Evolutionary conservation across 257 asterid genomes (phyloP).

Genomic region (Ilex aquifolium): DNA sequence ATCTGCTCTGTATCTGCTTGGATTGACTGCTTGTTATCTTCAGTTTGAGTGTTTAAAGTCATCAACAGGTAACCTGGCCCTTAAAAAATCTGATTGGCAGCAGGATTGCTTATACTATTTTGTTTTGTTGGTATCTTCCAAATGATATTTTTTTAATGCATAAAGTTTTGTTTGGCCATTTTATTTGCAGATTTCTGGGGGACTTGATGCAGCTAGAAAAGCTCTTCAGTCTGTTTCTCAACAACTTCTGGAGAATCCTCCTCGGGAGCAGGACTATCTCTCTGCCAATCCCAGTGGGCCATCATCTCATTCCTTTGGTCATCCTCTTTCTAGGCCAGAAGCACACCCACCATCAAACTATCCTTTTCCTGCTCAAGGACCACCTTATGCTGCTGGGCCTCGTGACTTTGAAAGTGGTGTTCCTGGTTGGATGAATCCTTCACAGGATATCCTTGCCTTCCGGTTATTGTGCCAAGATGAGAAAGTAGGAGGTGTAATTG

Average conservation of each 20-base stretch:
- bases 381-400: constrained; percentile 50
- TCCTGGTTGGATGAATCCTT: constrained; percentile 48
- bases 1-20: too few species aligned
- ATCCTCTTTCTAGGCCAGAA: constrained; percentile 36
- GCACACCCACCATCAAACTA: constrained; percentile 37
- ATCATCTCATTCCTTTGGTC: constrained; percentile 43
- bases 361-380: constrained; percentile 62
- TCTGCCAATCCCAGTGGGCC: constrained; percentile 40
- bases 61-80: too few species aligned
- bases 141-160: background rate
- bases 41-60: background rate
- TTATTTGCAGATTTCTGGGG: constrained; percentile 70
- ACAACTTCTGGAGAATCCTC: constrained; percentile 46
- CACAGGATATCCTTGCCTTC: constrained; percentile 55
- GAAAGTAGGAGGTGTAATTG: constrained; percentile 91
- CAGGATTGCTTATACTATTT: too few species aligned
- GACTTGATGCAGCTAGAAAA: constrained; percentile 51
- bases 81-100: too few species aligned
- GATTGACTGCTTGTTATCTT: too few species aligned
- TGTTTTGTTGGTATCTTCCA: background rate
- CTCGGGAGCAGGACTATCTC: constrained; percentile 40
- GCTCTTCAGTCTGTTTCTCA: constrained; percentile 58
- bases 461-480: constrained; percentile 75
- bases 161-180: background rate
- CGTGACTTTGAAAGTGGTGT: constrained; percentile 53